Conservation (phyloP, 352 stramenopile genomes). For the Bremia lactucae region DNA sequence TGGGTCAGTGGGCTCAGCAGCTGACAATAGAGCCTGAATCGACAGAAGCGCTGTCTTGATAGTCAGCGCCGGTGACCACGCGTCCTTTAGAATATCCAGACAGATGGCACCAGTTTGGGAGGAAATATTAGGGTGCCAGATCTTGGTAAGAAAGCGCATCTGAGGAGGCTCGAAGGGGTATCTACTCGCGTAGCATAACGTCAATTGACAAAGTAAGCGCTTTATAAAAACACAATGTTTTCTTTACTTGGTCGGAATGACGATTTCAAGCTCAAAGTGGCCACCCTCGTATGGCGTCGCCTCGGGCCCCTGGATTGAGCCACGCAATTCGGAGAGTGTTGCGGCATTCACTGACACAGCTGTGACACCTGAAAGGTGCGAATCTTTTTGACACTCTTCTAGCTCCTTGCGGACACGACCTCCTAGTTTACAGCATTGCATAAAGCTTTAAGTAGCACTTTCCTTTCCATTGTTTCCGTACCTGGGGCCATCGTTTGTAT, state of each 20-base stretch:
- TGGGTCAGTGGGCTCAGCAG: slow-evolving; percentile 87
- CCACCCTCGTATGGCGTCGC: slow-evolving; percentile 84
- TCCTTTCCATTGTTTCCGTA: too few species aligned
- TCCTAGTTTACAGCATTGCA: slow-evolving; percentile 10
- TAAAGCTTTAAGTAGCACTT: too few species aligned
- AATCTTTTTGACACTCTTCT: slow-evolving; percentile 78
- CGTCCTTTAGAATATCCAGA: slow-evolving; percentile 96
- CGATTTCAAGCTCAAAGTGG: slow-evolving; percentile 89
- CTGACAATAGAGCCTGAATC: slow-evolving; percentile 92
- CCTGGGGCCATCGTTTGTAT: too few species aligned
- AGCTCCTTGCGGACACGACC: slow-evolving; percentile 82
- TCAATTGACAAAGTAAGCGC: neutral
- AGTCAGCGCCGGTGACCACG: slow-evolving; percentile 92
- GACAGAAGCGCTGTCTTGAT: slow-evolving; percentile 95
- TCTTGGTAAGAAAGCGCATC: slow-evolving; percentile 89
- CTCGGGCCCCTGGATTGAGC: slow-evolving; percentile 60
- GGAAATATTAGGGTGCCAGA: slow-evolving; percentile 97
- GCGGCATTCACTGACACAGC: slow-evolving; percentile 28
- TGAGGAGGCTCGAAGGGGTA: slow-evolving; percentile 95
- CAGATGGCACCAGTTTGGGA: slow-evolving; percentile 96
- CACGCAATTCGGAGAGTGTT: slow-evolving; percentile 24
- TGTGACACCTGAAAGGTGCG: slow-evolving; percentile 70
- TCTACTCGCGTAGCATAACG: slow-evolving; percentile 12
- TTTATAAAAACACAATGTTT: neutral
- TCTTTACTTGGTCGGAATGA: slow-evolving; percentile 90